phyloP scores from a whole-genome alignment of 2,329 filamentous ascomycete species.

The Diaporthe destruens region DNA sequence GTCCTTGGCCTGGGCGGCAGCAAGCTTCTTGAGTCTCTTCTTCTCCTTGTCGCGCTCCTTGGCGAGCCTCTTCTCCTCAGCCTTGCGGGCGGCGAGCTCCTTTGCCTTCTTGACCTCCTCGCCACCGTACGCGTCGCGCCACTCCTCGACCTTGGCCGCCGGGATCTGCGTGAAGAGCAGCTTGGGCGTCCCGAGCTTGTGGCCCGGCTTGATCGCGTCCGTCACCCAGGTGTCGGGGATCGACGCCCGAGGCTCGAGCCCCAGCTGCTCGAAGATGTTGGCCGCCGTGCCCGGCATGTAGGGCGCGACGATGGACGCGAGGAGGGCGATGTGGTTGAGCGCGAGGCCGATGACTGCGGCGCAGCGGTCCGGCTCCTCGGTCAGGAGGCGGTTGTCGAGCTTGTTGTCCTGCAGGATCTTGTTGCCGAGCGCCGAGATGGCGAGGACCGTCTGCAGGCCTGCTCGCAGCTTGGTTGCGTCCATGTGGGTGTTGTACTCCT shows the following conservation, averaged over 20 bases:
- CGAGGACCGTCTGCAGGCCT: slow-evolving; percentile 74
- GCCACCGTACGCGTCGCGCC: slow-evolving; percentile 81
- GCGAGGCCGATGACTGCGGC: slow-evolving; percentile 78
- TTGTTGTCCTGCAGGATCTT: slow-evolving; percentile 62
- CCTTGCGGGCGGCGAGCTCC: slow-evolving; percentile 65
- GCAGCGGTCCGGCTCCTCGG: slow-evolving; percentile 67
- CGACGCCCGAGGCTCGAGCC: slow-evolving; percentile 65
- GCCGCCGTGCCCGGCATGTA: slow-evolving; percentile 86
- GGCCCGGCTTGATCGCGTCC: slow-evolving; percentile 75
- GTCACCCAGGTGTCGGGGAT: slow-evolving; percentile 76
- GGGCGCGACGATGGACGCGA: slow-evolving; percentile 82
- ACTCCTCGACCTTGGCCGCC: slow-evolving; percentile 83
- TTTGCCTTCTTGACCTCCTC: slow-evolving; percentile 77
- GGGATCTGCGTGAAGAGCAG: slow-evolving; percentile 89
- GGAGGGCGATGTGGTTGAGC: slow-evolving; percentile 84
- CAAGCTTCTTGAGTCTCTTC: slow-evolving; percentile 57
- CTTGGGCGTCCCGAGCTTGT: slow-evolving; percentile 83
- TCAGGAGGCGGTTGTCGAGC: slow-evolving; percentile 60
- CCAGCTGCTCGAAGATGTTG: slow-evolving; percentile 83
- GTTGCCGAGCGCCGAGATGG: slow-evolving; percentile 71
- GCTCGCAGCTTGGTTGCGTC: slow-evolving; percentile 79
- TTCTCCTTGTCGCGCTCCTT: slow-evolving; percentile 65
- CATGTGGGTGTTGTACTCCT: slow-evolving; percentile 75
- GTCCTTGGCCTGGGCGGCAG: slow-evolving; percentile 47
- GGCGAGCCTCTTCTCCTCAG: slow-evolving; percentile 63